These are phyloP conservation scores for Nigrospora osmanthi DNA, from an alignment of 2,329 filamentous ascomycete genomes.

Conservation along the genomic window DNA sequence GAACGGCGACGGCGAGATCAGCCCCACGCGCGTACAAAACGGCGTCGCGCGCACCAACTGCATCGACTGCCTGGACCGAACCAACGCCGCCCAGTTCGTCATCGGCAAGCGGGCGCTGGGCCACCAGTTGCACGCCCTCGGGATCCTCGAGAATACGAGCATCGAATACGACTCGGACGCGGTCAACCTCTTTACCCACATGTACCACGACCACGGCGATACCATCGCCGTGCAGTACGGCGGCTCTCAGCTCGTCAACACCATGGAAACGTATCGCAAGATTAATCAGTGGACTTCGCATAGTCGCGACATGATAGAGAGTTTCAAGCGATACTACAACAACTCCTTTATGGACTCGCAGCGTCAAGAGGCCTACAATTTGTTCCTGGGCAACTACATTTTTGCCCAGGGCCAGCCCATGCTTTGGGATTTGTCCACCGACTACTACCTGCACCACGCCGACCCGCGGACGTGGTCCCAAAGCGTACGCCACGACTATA, in stretches of 20 bases:
- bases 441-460: conserved; percentile 92
- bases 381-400: conserved; percentile 94
- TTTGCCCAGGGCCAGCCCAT: conserved; percentile 82
- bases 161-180: conserved; percentile 94
- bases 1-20: conserved; percentile 69
- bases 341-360: conserved; percentile 98
- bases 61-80: conserved; percentile 94
- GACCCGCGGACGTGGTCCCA: conserved; percentile 68
- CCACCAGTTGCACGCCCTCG: conserved; percentile 84
- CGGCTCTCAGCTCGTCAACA: conserved; percentile 95
- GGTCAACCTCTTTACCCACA: conserved; percentile 92
- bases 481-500: conserved; percentile 62
- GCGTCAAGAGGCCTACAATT: conserved; percentile 93
- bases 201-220: conserved; percentile 97
- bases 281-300: conserved; percentile 99
- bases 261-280: conserved; percentile 98
- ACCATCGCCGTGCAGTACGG: conserved; percentile 97
- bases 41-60: conserved; percentile 94
- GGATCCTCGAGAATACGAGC: conserved; percentile 69
- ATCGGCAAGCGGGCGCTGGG: conserved; percentile 92
- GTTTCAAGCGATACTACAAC: conserved; percentile 98
- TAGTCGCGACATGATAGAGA: conserved; percentile 97
- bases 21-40: conserved; percentile 69
- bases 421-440: conserved; percentile 91
- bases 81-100: conserved; percentile 95